Percentiles rank a stretch among this genome's conserved stretches.
Evolutionary conservation across 169 alveolate species (phyloP).

Genomic region (Plasmodium sp.): DNA sequence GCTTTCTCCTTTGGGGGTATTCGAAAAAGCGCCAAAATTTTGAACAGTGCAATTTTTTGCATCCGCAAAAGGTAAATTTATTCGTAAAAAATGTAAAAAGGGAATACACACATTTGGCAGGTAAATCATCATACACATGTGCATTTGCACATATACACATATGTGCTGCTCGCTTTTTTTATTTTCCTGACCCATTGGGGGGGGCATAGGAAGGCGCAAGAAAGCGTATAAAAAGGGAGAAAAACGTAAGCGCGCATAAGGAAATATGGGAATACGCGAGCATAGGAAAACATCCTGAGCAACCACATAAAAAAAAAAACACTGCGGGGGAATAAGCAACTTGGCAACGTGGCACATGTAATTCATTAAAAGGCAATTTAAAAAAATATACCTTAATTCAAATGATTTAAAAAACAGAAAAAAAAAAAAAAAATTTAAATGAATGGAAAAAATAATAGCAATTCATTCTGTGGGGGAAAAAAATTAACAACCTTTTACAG

Average conservation of each 20-base stretch:
- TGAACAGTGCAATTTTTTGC: neutral
- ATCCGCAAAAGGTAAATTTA: neutral
- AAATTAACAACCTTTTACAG: neutral
- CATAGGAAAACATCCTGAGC: neutral
- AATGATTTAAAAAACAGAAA: constrained; percentile 33
- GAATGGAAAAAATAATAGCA: neutral
- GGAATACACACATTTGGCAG: neutral
- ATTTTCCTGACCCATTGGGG: neutral
- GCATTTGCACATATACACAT: neutral
- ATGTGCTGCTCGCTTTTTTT: neutral
- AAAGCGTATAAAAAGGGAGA: neutral
- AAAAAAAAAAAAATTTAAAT: neutral
- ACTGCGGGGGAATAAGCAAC: constrained; percentile 4
- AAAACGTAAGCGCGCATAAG: neutral
- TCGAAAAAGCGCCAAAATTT: neutral
- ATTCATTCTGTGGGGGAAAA: neutral
- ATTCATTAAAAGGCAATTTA: neutral
- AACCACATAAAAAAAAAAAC: constrained; percentile 4
- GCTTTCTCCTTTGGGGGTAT: neutral
- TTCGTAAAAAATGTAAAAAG: neutral
- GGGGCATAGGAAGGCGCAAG: neutral
- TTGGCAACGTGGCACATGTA: neutral
- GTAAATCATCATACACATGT: neutral
- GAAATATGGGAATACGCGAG: neutral
- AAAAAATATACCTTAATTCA: constrained; percentile 9